These are phyloP conservation scores for Diaporthe sp. DNA, from an alignment of 2,329 filamentous ascomycete species.

Conservation along the genomic window DNA sequence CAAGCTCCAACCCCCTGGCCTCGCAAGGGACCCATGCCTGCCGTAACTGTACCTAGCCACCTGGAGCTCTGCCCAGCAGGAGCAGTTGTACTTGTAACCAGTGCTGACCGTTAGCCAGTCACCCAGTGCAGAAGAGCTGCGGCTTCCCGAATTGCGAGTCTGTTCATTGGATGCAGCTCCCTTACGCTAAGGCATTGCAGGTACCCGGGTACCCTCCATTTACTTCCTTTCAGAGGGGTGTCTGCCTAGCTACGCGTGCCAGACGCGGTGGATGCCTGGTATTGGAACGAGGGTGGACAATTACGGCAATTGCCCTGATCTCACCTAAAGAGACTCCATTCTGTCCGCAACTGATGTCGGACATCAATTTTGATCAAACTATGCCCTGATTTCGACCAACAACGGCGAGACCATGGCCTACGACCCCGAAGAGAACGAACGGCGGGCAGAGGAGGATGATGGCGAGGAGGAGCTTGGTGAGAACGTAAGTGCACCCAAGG, in stretches of 20 bases:
- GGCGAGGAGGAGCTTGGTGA: conserved; percentile 71
- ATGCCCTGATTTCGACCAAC: background rate
- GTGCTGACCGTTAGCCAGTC: background rate
- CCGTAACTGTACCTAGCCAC: background rate
- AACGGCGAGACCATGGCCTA: conserved; percentile 47
- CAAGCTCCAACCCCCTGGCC: conserved; percentile 17
- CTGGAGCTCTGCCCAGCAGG: background rate
- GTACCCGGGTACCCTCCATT: conserved; percentile 6
- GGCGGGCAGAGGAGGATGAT: conserved; percentile 74
- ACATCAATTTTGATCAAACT: background rate
- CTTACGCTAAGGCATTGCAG: background rate
- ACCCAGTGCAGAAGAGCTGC: conserved; percentile 3
- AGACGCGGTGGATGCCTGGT: conserved; percentile 38
- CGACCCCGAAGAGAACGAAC: conserved; percentile 61
- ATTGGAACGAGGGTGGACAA: background rate
- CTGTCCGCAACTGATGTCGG: no score
- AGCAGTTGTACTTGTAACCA: background rate
- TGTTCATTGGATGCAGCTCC: conserved; percentile 14
- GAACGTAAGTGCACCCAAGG: conserved; percentile 41
- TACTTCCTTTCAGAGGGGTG: conserved; percentile 3
- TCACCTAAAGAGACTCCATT: background rate
- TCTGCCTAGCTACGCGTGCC: conserved; percentile 40
- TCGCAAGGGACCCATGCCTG: conserved; percentile 4
- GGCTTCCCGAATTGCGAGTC: conserved; percentile 4
- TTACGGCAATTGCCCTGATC: background rate